phyloP scores from a whole-genome alignment of 148 eudicot species.

The Camellia lanceoleosa region DNA sequence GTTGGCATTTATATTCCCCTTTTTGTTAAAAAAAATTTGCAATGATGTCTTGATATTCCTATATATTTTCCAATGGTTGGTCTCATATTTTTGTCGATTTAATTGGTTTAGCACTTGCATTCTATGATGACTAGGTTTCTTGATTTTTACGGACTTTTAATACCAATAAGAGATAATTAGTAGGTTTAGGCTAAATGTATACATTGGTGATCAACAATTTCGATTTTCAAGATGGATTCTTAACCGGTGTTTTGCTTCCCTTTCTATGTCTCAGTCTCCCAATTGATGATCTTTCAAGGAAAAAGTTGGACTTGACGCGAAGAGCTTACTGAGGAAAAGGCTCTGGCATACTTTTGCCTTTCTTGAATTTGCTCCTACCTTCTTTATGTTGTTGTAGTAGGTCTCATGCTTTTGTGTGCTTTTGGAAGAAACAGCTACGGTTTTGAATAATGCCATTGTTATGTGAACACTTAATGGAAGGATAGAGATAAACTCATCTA shows the following conservation, averaged over 20 bases:
- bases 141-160: too few relatives aligned
- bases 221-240: too few relatives aligned
- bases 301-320: conserved; percentile 81
- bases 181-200: too few relatives aligned
- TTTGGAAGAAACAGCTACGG: conserved; percentile 24
- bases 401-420: conserved; percentile 16
- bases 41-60: too few relatives aligned
- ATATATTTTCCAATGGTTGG: too few relatives aligned
- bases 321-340: conserved; percentile 86
- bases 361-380: conserved; percentile 21
- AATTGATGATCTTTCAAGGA: conserved; percentile 76
- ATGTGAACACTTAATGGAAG: not conserved
- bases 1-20: too few relatives aligned
- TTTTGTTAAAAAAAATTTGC: too few relatives aligned
- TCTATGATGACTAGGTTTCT: too few relatives aligned
- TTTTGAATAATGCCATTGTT: conserved; percentile 51
- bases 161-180: too few relatives aligned
- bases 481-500: not conserved
- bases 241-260: not conserved
- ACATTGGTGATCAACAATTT: too few relatives aligned
- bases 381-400: not conserved
- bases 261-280: conserved; percentile 41
- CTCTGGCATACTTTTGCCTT: conserved; percentile 85
- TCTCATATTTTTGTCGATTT: too few relatives aligned
- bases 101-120: too few relatives aligned